Evolutionary conservation across 2,329 filamentous ascomycete species (phyloP), one percentile per base, ranked within the genome.

Genomic region (Dothidotthia symphoricarpi): DNA sequence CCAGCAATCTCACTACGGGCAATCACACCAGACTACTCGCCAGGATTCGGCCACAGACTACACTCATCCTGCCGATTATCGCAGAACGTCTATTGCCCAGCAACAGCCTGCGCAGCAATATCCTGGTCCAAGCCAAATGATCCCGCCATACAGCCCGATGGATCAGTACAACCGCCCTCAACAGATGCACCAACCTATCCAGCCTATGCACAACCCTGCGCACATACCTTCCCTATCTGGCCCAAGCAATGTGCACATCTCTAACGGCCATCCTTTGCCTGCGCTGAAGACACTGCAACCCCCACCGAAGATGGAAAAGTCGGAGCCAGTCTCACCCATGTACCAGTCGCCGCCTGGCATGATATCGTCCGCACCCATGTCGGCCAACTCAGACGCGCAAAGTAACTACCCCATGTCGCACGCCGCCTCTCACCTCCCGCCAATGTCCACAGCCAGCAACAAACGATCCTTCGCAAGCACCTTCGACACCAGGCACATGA

Each of bases 391-490:
- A 4, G 62, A 67, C 28, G 39, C 45, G 2, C 42, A 45, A 34
- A 51, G 57, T 15, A 55, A 39, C 35, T 66, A 63, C 38, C 45
- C 51, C 10, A 30, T 61, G 24, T 46, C 55, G 30, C 60, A 64
- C 40, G 61, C 54, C 38, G 47, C 46, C 4, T 43, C 57, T 6
- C 58, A 59, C 28, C 54, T 57, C 10, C 47, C 51, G 16, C 55
- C 54, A 22, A 47, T 60, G 29, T 43, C 53, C 17, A 43, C 53
- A 14, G 59, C 66, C 7, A 64, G 63, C 7, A 62, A 69, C 41
- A 75, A 75, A 51, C 71, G 73, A 29, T 66, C 67, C 19, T 75
- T 68, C 52, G 68, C 68, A 15, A 61, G 64, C 36, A 71, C 70
- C 7, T 75, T 75, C 45, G 64, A 69, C 39, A 69, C 68, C 4